Evolutionary conservation across 768 basidiomycete genomes (phyloP).

Genomic region (Termitomyces sp.): DNA sequence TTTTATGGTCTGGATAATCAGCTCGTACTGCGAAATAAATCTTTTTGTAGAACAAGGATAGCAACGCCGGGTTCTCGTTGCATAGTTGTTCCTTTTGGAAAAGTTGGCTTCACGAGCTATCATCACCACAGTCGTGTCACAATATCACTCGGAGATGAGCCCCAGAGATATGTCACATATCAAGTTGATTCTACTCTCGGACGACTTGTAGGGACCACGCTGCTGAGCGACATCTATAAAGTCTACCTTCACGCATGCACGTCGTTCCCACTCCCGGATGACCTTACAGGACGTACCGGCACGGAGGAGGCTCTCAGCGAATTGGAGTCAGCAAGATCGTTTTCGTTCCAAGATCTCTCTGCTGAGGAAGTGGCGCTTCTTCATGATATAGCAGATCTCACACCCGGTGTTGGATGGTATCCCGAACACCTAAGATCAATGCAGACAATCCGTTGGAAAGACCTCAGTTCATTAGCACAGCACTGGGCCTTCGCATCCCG

Average conservation of each 20-base stretch:
- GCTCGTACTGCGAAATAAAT: constrained; percentile 28
- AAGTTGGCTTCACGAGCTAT: constrained; percentile 14
- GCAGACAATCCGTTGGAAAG: constrained; percentile 33
- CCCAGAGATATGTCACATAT: constrained; percentile 18
- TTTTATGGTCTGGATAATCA: constrained; percentile 38
- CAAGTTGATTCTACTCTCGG: constrained; percentile 27
- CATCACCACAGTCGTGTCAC: constrained; percentile 17
- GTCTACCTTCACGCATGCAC: constrained; percentile 41
- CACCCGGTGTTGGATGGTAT: constrained; percentile 30
- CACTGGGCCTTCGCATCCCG: constrained; percentile 21
- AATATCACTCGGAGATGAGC: constrained; percentile 12
- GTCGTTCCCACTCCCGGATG: constrained; percentile 34
- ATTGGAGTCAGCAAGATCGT: constrained; percentile 28
- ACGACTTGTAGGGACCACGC: constrained; percentile 23
- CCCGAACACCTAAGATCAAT: constrained; percentile 29
- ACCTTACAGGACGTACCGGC: constrained; percentile 36
- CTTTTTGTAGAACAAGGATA: constrained; percentile 3
- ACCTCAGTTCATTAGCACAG: constrained; percentile 21
- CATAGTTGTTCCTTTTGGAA: constrained; percentile 36
- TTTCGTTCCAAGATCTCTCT: constrained; percentile 33
- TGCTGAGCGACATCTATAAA: constrained; percentile 26
- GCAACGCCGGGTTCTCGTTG: constrained; percentile 17
- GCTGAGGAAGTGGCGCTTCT: constrained; percentile 25
- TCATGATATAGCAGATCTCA: constrained; percentile 24
- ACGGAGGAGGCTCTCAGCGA: constrained; percentile 36